Evolutionary conservation across 2,329 filamentous ascomycete genomes (phyloP), one percentile per base, ranked within the genome.

Genomic region (Aureobasidium sp.): DNA sequence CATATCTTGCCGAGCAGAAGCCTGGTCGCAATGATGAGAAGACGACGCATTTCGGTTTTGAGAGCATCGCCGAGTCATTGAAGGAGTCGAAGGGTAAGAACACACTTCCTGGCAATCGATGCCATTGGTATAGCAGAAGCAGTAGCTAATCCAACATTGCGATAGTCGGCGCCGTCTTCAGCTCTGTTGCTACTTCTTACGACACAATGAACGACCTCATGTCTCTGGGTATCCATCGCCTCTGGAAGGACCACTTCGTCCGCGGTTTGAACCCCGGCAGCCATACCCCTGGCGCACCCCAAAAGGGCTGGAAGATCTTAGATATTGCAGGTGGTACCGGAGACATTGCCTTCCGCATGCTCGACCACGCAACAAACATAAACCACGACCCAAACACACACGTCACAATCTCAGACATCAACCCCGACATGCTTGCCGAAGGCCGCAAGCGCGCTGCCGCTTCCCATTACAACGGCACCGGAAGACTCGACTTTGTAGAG

Each of bases 161-260:
- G 20, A 48, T 78, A 81, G 92, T 97, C 44, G 89, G 89, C 64
- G 86, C 84, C 46, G 94, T 99, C 63, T 99, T 99, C 79, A 93
- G 90, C 75, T 97, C 89, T 67, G 94, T 99, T 44, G 94, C 94
- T 68, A 87, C 90, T 66, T 91, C 89, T 20, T 99, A 99, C 78
- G 94, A 99, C 76, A 88, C 87, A 65, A 99, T 99, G 94, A 99
- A 99, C 78, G 94, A 99, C 75, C 83, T 97, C 68, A 99, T 99
- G 94, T 97, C 94, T 8, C 84, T 99, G 52, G 94, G 94, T 61
- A 92, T 96, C 77, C 94, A 99, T 76, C 89, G 94, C 47, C 80
- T 99, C 41, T 99, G 94, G 94, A 99, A 89, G 79, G 93, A 97
- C 77, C 87, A 96, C 77, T 99, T 97, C 75, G 93, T 99, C 50